Evolutionary conservation across 208 protist genomes (phyloP).

Genomic region (Acanthamoeba royreba): DNA sequence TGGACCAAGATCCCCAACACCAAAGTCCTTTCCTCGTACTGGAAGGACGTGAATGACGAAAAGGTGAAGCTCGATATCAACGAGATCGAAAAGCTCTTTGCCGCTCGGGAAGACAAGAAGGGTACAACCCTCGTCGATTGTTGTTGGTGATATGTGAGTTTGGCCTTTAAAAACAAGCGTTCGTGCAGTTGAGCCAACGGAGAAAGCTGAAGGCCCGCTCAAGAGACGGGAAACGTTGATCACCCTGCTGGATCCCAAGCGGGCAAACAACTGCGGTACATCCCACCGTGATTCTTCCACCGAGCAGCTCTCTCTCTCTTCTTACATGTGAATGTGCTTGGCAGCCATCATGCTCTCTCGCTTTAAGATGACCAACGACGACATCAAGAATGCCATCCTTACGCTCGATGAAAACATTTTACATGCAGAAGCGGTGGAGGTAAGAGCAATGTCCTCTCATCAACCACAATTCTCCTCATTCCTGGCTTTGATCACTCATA

Average conservation of each 20-base stretch:
- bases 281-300: too few species aligned
- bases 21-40: not conserved
- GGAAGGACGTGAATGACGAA: not conserved
- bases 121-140: too few species aligned
- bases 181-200: too few species aligned
- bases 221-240: not conserved
- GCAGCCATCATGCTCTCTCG: not conserved
- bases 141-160: not conserved
- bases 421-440: not conserved
- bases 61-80: not conserved
- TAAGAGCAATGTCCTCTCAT: too few species aligned
- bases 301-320: too few species aligned
- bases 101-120: not conserved
- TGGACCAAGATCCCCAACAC: slow-evolving; percentile 2
- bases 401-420: not conserved
- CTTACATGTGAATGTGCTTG: not conserved
- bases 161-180: not conserved
- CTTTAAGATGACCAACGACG: not conserved
- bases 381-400: not conserved
- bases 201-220: too few species aligned
- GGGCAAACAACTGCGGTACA: not conserved
- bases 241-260: not conserved
- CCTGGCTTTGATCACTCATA: not conserved
- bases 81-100: not conserved
- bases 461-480: too few species aligned